Percentiles rank a stretch among this genome's conserved stretches.
Conservation (phyloP, 2,329 filamentous ascomycete genomes). For the Endothia cerciana region DNA sequence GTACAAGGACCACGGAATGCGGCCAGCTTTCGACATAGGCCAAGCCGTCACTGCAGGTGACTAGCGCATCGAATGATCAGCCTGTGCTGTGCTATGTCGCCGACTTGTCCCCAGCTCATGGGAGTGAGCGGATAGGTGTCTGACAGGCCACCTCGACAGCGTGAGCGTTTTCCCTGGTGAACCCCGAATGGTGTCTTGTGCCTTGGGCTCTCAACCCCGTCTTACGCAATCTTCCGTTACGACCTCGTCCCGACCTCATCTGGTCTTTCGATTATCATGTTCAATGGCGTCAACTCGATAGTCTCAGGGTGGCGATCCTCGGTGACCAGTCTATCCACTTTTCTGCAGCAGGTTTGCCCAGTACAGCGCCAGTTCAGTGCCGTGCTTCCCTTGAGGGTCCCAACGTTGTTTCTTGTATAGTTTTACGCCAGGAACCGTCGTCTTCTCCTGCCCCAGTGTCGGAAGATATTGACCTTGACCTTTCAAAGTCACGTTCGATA, state of each 20-base stretch:
- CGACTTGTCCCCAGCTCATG: not conserved
- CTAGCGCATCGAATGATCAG: not conserved
- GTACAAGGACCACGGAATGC: not conserved
- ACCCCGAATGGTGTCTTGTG: not conserved
- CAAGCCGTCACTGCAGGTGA: slow-evolving; percentile 4
- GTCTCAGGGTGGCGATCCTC: slow-evolving; percentile 2
- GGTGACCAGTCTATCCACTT: not conserved
- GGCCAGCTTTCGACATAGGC: not conserved
- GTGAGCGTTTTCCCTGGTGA: not conserved
- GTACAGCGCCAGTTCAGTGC: not conserved
- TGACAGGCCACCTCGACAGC: not conserved
- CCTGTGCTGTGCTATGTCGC: not conserved
- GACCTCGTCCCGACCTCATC: not conserved
- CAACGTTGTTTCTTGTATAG: not conserved
- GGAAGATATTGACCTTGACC: not conserved
- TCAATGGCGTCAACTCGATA: slow-evolving; percentile 11
- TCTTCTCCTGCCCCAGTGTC: not conserved
- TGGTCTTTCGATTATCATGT: slow-evolving; percentile 2
- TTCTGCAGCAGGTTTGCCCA: not conserved
- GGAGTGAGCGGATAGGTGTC: not conserved
- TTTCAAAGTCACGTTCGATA: not conserved
- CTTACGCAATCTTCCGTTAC: slow-evolving; percentile 13
- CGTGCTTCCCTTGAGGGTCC: not conserved
- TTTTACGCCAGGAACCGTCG: not conserved
- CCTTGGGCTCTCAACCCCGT: not conserved